A percentile compares a stretch with the other conserved stretches of the same genome.
Conservation (phyloP, 2,329 filamentous ascomycete species). For the Chaetomium sp. region DNA sequence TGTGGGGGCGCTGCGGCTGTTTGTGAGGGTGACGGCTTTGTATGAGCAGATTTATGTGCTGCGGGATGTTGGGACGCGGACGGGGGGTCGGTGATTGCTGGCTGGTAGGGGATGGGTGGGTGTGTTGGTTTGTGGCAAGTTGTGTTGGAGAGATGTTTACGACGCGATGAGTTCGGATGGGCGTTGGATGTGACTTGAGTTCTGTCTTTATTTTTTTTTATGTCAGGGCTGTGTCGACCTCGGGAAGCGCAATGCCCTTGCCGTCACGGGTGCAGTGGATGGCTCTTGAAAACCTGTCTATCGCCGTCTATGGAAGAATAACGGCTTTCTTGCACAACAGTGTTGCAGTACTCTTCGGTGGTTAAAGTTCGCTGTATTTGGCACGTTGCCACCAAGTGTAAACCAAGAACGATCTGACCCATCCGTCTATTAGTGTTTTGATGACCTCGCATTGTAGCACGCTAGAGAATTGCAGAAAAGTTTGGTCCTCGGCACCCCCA, state of each 20-base stretch:
- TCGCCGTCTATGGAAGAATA: background rate
- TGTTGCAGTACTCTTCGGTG: no score
- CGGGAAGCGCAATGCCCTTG: background rate
- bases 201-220: background rate
- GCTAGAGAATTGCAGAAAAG: slow-evolving; percentile 11
- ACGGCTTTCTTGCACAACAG: background rate
- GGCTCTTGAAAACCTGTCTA: background rate
- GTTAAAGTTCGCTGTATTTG: background rate
- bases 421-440: slow-evolving; percentile 19
- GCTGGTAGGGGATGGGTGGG: background rate
- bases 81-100: background rate
- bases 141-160: background rate
- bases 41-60: slow-evolving; percentile 2
- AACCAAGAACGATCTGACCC: background rate
- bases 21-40: background rate
- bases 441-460: background rate
- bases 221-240: background rate
- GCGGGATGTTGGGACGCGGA: background rate
- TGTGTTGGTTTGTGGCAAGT: no score
- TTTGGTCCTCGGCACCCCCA: background rate
- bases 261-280: background rate
- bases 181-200: background rate
- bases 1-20: background rate
- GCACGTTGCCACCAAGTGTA: background rate
- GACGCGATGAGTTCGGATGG: background rate